Conservation (phyloP, 2,329 filamentous ascomycete species). For the Apiospora saccharicola region DNA sequence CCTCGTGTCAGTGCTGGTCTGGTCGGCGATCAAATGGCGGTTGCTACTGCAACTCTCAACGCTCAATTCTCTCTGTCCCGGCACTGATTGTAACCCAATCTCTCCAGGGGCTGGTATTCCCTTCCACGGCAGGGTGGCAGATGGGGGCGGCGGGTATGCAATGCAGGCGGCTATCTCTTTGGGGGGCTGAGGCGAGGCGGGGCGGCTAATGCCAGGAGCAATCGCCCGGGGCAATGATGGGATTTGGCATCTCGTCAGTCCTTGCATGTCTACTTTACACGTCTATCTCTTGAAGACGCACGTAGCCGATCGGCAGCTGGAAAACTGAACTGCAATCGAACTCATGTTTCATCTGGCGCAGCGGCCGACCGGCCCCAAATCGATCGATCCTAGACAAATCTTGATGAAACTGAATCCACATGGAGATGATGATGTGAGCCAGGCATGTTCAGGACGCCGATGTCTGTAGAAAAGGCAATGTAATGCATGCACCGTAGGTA, state of each 20-base stretch:
- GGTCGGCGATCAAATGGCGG: neutral
- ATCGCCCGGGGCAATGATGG: neutral
- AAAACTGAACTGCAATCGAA: slow-evolving; percentile 3
- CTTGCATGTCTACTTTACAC: neutral
- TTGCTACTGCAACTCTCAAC: neutral
- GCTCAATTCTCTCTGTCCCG: slow-evolving; percentile 38
- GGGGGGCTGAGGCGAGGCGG: neutral
- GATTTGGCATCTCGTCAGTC: neutral
- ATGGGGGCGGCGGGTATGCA: neutral
- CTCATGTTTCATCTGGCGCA: slow-evolving; percentile 15
- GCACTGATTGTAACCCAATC: neutral
- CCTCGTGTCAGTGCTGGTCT: neutral
- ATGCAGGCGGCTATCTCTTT: neutral
- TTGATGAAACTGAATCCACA: neutral
- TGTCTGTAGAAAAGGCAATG: neutral
- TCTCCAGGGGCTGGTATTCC: slow-evolving; percentile 34
- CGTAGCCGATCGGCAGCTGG: slow-evolving; percentile 9
- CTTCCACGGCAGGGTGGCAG: slow-evolving; percentile 30
- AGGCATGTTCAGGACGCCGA: neutral
- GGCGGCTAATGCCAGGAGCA: slow-evolving; percentile 17
- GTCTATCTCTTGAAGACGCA: slow-evolving; percentile 6
- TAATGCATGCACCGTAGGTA: too few species aligned
- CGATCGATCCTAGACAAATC: neutral
- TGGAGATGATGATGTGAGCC: neutral
- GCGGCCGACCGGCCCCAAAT: neutral